Evolutionary conservation across 2,329 filamentous ascomycete genomes (phyloP).

Genomic region (Alternaria metachromatica): DNA sequence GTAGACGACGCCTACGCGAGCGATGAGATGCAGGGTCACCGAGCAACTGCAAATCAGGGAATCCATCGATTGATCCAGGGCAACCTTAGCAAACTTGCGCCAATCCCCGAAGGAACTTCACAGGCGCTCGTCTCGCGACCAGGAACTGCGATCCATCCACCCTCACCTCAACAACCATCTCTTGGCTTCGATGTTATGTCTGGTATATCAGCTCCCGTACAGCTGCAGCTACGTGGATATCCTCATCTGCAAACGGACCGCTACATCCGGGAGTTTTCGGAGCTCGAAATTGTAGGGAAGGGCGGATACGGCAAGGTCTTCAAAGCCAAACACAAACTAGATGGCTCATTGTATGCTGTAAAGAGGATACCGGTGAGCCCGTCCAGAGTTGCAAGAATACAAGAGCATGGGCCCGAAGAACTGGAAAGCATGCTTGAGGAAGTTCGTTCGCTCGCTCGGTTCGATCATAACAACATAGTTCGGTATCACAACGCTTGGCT

Average conservation of each 20-base stretch:
- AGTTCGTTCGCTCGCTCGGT: slow-evolving; percentile 65
- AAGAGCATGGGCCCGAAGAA: slow-evolving; percentile 59
- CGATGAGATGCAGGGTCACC: slow-evolving; percentile 46
- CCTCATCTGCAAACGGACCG: slow-evolving; percentile 41
- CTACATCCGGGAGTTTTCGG: slow-evolving; percentile 42
- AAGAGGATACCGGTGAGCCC: slow-evolving; percentile 69
- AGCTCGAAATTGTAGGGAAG: slow-evolving; percentile 63
- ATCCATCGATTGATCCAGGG: slow-evolving; percentile 41
- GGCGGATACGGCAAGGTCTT: slow-evolving; percentile 72
- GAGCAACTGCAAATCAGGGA: slow-evolving; percentile 46
- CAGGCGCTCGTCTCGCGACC: slow-evolving; percentile 32
- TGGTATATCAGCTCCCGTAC: slow-evolving; percentile 20
- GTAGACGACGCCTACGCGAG: slow-evolving; percentile 48
- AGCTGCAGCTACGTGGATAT: slow-evolving; percentile 33
- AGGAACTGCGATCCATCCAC: slow-evolving; percentile 5
- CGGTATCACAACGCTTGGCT: slow-evolving; percentile 71
- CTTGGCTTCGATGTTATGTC: slow-evolving; percentile 19
- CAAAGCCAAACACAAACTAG: slow-evolving; percentile 66
- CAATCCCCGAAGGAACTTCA: slow-evolving; percentile 27
- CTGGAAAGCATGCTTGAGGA: slow-evolving; percentile 66
- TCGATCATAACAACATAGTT: slow-evolving; percentile 71
- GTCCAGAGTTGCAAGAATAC: slow-evolving; percentile 59
- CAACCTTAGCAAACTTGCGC: slow-evolving; percentile 32
- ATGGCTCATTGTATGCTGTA: slow-evolving; percentile 68
- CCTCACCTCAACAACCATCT: slow-evolving; percentile 19